Evolutionary conservation across 2,329 filamentous ascomycete species (phyloP).

Genomic region (Phialocephala subalpina): DNA sequence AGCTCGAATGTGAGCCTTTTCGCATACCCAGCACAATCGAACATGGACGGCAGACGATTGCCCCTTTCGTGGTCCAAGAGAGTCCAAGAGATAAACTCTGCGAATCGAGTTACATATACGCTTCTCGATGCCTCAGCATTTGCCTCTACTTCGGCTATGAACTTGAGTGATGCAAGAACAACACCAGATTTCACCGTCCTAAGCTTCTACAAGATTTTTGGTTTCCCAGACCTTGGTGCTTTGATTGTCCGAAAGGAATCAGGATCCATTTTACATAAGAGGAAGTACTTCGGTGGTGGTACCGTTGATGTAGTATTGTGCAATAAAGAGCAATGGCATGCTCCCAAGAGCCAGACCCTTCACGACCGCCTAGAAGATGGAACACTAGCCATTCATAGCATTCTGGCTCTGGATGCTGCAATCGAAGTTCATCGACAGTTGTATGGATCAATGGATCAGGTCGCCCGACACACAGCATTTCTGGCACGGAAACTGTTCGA

Average conservation of each 20-base stretch:
- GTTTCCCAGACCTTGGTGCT: slow-evolving; percentile 89
- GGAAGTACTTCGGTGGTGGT: slow-evolving; percentile 91
- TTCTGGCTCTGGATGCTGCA: slow-evolving; percentile 81
- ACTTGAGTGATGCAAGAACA: slow-evolving; percentile 66
- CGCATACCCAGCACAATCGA: slow-evolving; percentile 90
- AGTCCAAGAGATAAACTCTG: slow-evolving; percentile 49
- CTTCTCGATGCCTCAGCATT: slow-evolving; percentile 86
- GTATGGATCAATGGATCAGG: slow-evolving; percentile 73
- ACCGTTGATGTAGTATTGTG: slow-evolving; percentile 91
- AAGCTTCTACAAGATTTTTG: slow-evolving; percentile 98
- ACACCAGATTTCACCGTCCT: slow-evolving; percentile 87
- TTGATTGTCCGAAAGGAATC: slow-evolving; percentile 81
- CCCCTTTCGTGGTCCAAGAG: slow-evolving; percentile 72
- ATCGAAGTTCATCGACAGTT: slow-evolving; percentile 73
- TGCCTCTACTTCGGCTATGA: slow-evolving; percentile 78
- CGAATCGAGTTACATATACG: slow-evolving; percentile 59
- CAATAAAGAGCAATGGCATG: slow-evolving; percentile 83
- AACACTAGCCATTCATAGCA: slow-evolving; percentile 88
- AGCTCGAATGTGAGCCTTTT: slow-evolving; percentile 59
- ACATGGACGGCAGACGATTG: slow-evolving; percentile 84
- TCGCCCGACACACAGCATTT: slow-evolving; percentile 75
- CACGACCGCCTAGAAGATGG: slow-evolving; percentile 92
- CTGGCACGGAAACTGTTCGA: slow-evolving; percentile 67
- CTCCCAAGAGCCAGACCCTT: slow-evolving; percentile 72
- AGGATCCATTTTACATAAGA: slow-evolving; percentile 66